Conservation (phyloP, 2,329 filamentous ascomycete genomes). For the Aspergillus sp. region DNA sequence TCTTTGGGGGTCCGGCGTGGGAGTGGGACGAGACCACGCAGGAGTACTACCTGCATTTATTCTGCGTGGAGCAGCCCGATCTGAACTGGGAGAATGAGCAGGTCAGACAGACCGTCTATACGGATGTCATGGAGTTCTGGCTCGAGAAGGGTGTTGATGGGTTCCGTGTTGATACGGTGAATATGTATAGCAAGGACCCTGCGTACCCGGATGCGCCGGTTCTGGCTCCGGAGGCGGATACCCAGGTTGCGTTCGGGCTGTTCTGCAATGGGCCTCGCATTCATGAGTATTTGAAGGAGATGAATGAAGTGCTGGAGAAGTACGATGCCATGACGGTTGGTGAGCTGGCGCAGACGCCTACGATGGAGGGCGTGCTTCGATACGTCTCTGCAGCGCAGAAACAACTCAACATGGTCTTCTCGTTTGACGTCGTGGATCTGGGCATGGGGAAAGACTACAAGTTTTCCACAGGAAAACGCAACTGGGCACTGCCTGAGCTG, state of each 20-base stretch:
- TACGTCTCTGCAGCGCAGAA: constrained; percentile 14
- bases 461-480: background rate
- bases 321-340: constrained; percentile 61
- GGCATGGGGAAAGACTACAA: background rate
- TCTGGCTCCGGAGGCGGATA: constrained; percentile 48
- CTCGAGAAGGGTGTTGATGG: constrained; percentile 69
- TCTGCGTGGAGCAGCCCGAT: constrained; percentile 73
- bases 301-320: constrained; percentile 52
- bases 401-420: too few species aligned
- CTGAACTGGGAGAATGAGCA: constrained; percentile 77
- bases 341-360: constrained; percentile 60
- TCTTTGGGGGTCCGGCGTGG: constrained; percentile 46
- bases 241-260: constrained; percentile 57
- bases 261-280: constrained; percentile 49
- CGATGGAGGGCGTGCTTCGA: constrained; percentile 49
- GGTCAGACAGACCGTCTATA: constrained; percentile 67
- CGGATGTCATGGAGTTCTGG: constrained; percentile 72
- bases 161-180: constrained; percentile 72
- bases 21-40: constrained; percentile 68
- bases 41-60: constrained; percentile 76
- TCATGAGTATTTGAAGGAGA: constrained; percentile 57
- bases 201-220: constrained; percentile 49
- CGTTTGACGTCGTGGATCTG: too few species aligned
- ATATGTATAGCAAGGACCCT: constrained; percentile 66
- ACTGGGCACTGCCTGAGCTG: constrained; percentile 39